Conservation (phyloP, 1,284 basidiomycete genomes). For the Boletus mariae region DNA sequence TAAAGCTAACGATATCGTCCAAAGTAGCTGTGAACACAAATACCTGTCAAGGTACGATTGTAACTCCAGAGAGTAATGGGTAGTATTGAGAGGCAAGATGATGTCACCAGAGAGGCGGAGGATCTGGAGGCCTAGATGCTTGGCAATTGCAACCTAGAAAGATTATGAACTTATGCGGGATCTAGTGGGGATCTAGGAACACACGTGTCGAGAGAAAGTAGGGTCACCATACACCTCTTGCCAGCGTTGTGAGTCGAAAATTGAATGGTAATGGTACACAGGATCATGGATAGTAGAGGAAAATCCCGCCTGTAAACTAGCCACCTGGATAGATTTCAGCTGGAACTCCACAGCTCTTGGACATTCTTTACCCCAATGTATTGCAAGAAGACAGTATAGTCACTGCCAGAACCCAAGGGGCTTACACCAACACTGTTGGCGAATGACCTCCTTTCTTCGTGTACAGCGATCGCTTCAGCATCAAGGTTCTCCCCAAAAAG, state of each 20-base stretch:
- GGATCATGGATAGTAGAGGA: slow-evolving; percentile 47
- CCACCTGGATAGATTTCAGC: slow-evolving; percentile 37
- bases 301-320: slow-evolving; percentile 55
- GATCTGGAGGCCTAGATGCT: slow-evolving; percentile 60
- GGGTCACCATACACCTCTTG: slow-evolving; percentile 73
- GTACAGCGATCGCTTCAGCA: slow-evolving; percentile 27
- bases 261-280: slow-evolving; percentile 74
- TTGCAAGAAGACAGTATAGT: slow-evolving; percentile 72
- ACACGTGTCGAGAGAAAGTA: slow-evolving; percentile 63
- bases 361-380: slow-evolving; percentile 42
- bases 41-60: slow-evolving; percentile 49
- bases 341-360: not conserved
- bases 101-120: slow-evolving; percentile 61
- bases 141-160: slow-evolving; percentile 58
- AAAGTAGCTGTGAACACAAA: slow-evolving; percentile 11
- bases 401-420: slow-evolving; percentile 58
- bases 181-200: slow-evolving; percentile 13
- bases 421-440: slow-evolving; percentile 33
- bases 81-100: slow-evolving; percentile 71
- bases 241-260: slow-evolving; percentile 75
- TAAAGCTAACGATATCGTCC: not conserved
- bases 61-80: slow-evolving; percentile 59
- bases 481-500: slow-evolving; percentile 36
- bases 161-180: not conserved
- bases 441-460: slow-evolving; percentile 22